These are phyloP conservation scores for Alternaria panax DNA, from an alignment of 2,329 filamentous ascomycete genomes.

Conservation along the genomic window DNA sequence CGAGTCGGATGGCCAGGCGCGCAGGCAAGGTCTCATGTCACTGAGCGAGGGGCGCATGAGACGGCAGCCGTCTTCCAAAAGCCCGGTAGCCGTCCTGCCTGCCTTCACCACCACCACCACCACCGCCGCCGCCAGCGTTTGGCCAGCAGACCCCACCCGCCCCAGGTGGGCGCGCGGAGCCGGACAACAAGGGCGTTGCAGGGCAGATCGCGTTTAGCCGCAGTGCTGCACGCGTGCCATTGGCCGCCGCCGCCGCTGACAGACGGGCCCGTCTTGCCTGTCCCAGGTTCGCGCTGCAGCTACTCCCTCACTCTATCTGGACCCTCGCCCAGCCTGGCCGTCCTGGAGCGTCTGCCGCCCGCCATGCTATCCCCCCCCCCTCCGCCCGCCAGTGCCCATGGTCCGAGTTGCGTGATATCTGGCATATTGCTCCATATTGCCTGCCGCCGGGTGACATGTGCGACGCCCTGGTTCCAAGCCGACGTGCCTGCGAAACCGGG, in stretches of 20 bases:
- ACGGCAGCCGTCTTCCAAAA: slow-evolving; percentile 34
- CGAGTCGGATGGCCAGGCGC: slow-evolving; percentile 35
- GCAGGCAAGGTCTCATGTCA: slow-evolving; percentile 32
- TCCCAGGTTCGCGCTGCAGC: slow-evolving; percentile 22
- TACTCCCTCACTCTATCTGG: slow-evolving; percentile 21
- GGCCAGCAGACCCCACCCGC: slow-evolving; percentile 9
- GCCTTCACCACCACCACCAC: slow-evolving; percentile 6
- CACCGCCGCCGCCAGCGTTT: slow-evolving; percentile 7
- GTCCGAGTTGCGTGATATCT: slow-evolving; percentile 44
- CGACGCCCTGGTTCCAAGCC: slow-evolving; percentile 44
- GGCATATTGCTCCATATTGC: slow-evolving; percentile 46
- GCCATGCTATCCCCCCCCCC: slow-evolving; percentile 33
- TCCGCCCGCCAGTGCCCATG: slow-evolving; percentile 27
- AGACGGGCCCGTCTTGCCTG: slow-evolving; percentile 14
- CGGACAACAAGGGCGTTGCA: slow-evolving; percentile 24
- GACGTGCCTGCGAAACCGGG: slow-evolving; percentile 41
- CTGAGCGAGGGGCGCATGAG: slow-evolving; percentile 34
- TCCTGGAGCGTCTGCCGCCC: slow-evolving; percentile 21
- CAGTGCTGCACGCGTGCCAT: slow-evolving; percentile 13
- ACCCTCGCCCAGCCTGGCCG: slow-evolving; percentile 23
- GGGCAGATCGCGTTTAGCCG: slow-evolving; percentile 27
- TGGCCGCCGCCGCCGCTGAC: slow-evolving; percentile 17
- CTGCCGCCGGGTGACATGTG: slow-evolving; percentile 40
- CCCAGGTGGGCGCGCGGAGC: slow-evolving; percentile 17
- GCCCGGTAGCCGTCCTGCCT: slow-evolving; percentile 33